A percentile compares a stretch with the other conserved stretches of the same genome.
These are phyloP conservation scores for Prunus mume DNA, from an alignment of 306 rosid genomes.

Conservation along the genomic window DNA sequence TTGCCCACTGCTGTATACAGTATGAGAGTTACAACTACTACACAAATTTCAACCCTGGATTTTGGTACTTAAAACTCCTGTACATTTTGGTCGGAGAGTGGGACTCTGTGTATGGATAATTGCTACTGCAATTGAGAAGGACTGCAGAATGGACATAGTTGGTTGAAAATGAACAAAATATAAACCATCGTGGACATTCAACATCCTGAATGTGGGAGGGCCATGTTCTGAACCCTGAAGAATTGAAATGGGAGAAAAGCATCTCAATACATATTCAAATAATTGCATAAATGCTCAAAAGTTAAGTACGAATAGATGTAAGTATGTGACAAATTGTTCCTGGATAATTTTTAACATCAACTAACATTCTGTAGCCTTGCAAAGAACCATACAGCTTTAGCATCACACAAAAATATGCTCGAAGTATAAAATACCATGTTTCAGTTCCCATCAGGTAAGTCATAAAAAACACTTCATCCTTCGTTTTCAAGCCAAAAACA, in stretches of 20 bases:
- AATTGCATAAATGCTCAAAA: background rate
- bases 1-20: slow-evolving; percentile 45
- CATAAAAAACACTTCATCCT: slow-evolving; percentile 1
- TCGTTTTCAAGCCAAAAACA: background rate
- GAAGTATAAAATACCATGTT: slow-evolving; percentile 19
- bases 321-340: background rate
- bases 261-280: slow-evolving; percentile 6
- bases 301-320: background rate
- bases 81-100: slow-evolving; percentile 53
- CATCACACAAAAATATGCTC: background rate
- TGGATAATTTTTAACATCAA: background rate
- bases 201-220: slow-evolving; percentile 70
- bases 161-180: slow-evolving; percentile 68
- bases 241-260: slow-evolving; percentile 2
- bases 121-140: slow-evolving; percentile 88
- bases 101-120: slow-evolving; percentile 70
- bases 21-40: slow-evolving; percentile 35
- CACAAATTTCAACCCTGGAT: slow-evolving; percentile 34
- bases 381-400: background rate
- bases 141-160: slow-evolving; percentile 66
- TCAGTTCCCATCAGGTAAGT: slow-evolving; percentile 7
- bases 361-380: background rate
- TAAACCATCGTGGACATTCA: slow-evolving; percentile 68
- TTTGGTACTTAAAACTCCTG: slow-evolving; percentile 37
- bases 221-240: slow-evolving; percentile 47